A percentile compares a stretch with the other conserved stretches of the same genome.
Evolutionary conservation across 441 rosid species (phyloP).

Genomic region (Arabidopsis lyrata): DNA sequence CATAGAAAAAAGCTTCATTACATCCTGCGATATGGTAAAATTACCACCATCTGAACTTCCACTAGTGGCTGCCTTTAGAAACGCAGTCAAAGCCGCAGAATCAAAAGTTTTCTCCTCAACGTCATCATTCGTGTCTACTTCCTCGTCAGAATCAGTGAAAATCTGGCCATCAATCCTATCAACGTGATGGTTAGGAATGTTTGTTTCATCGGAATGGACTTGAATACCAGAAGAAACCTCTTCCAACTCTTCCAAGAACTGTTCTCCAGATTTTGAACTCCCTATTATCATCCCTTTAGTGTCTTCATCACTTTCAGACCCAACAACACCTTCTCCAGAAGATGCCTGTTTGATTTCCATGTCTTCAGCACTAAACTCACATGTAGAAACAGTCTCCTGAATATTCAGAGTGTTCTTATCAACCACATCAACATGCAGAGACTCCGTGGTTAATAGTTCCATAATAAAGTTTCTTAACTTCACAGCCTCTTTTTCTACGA

Average conservation of each 20-base stretch:
- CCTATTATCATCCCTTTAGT: conserved; percentile 62
- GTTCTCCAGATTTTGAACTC: conserved; percentile 62
- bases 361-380: conserved; percentile 41
- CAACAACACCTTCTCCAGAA: conserved; percentile 44
- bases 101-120: conserved; percentile 68
- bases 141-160: conserved; percentile 63
- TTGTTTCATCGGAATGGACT: conserved; percentile 53
- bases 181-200: conserved; percentile 54
- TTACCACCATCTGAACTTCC: conserved; percentile 62
- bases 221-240: conserved; percentile 51
- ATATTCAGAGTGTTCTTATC: not conserved
- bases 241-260: conserved; percentile 72
- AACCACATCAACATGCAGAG: not conserved
- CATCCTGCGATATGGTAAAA: conserved; percentile 52
- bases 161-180: conserved; percentile 70
- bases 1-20: conserved; percentile 75
- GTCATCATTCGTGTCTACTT: conserved; percentile 65
- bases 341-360: conserved; percentile 45
- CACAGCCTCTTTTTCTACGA: conserved; percentile 26
- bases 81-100: conserved; percentile 83
- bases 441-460: not conserved
- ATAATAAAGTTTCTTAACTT: conserved; percentile 20
- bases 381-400: conserved; percentile 34
- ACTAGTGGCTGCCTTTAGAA: conserved; percentile 67
- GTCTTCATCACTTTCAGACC: conserved; percentile 64